Base-by-base conservation (phyloP, 2,329 filamentous ascomycete genomes). In the Diaporthe amygdali region DNA sequence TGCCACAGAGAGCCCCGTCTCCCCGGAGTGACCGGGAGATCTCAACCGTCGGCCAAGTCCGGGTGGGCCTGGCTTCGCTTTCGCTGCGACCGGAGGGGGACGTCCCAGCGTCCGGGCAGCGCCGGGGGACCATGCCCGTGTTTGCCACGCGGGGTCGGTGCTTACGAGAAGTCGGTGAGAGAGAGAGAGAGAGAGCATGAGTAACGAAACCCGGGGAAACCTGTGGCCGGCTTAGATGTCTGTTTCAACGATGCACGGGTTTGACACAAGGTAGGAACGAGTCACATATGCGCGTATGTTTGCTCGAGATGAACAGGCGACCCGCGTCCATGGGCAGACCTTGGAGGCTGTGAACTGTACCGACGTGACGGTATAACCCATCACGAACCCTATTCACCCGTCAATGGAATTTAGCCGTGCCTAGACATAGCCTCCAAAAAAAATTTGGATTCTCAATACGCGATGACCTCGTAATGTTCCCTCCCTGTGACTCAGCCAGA, bases 1-100 rank as follows among this genome's bases (percentile, higher is more conserved):
- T 68, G 66, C 37, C 51, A 46, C 27, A 49, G 30, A 46, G 32
- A 66, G 63, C 63, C 66, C 66, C 66, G 51, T 68, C 54, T 44
- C 17, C 52, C 66, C 66, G 66, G 66, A 59, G 44, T 59, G 37
- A 68, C 66, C 66, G 66, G 66, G 37, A 56, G 66, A 68, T 68
- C 49, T 67, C 52, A 59, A 59, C 54, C 41, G 51, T 47, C 54
- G 51, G 66, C 51, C 51, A 55, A 68, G 52, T 59, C 66, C 66
- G 66, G 52, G 66, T 68, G 66, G 66, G 41, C 66, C 66, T 64
- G 59, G 20, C 49, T 49, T 59, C 41, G 30, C 66, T 59, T 32
- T 68, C 52, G 34, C 52, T 59, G 51, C 30, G 66, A 27, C 44
- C 30, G 52, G 66, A 68, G 49, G 54, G 47, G 54, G 66, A 56